Conservation (phyloP, 371 early-diverging fungal genomes). For the Mortierella sp. region DNA sequence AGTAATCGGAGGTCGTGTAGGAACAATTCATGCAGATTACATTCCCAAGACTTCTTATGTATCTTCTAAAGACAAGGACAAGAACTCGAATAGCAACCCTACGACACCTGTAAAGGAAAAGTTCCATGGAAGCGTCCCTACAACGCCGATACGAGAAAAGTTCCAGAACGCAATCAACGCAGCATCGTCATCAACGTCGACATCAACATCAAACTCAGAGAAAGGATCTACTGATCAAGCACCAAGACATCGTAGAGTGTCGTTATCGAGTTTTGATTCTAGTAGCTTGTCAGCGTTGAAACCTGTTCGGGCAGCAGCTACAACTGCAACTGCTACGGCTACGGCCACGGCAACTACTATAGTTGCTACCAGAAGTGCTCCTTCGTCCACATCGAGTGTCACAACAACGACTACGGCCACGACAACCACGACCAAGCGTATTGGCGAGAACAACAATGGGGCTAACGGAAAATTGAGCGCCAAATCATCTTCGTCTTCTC, state of each 20-base stretch:
- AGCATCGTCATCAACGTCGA: constrained; percentile 7
- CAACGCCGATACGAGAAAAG: constrained; percentile 19
- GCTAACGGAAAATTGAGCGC: background rate
- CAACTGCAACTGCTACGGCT: constrained; percentile 3
- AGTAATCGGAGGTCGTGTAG: constrained; percentile 31
- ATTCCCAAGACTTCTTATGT: constrained; percentile 30
- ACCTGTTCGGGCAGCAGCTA: constrained; percentile 14
- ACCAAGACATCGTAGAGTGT: constrained; percentile 28
- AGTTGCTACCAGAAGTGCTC: background rate
- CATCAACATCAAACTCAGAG: constrained; percentile 10
- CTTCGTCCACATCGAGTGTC: background rate
- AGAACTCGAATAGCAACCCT: background rate
- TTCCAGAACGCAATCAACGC: constrained; percentile 6
- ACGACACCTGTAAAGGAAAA: constrained; percentile 14
- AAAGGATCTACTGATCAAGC: constrained; percentile 5
- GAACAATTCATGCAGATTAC: constrained; percentile 38
- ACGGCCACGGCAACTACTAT: constrained; percentile 1
- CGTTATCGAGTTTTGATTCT: constrained; percentile 45
- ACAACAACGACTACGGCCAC: constrained; percentile 15
- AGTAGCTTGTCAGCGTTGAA: constrained; percentile 43
- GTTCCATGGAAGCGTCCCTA: constrained; percentile 9
- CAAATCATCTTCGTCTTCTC: constrained; percentile 21
- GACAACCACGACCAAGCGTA: constrained; percentile 3
- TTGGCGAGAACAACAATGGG: background rate
- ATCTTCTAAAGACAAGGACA: background rate